Evolutionary conservation across 345 rosid species (phyloP).

Genomic region (Cardamine occulta): DNA sequence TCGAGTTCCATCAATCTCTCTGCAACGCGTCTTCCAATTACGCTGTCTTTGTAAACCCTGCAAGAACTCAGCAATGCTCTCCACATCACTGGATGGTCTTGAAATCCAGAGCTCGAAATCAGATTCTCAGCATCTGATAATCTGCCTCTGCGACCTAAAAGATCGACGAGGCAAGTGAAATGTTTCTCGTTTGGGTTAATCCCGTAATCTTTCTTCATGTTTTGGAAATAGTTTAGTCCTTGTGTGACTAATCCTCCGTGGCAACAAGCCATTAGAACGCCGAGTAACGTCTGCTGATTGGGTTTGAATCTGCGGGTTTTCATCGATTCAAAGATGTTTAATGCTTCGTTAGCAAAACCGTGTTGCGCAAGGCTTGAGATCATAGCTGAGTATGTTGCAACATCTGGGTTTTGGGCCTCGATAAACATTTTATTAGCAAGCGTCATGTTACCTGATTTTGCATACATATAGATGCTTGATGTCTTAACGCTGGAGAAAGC

Average conservation of each 20-base stretch:
- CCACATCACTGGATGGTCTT: constrained; percentile 58
- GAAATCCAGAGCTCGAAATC: constrained; percentile 48
- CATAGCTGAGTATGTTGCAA: constrained; percentile 61
- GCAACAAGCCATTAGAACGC: constrained; percentile 58
- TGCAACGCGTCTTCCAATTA: constrained; percentile 48
- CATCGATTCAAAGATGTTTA: constrained; percentile 51
- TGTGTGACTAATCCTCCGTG: constrained; percentile 56
- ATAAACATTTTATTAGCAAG: constrained; percentile 40
- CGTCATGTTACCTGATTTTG: constrained; percentile 54
- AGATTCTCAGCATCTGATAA: constrained; percentile 52
- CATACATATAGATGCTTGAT: constrained; percentile 55
- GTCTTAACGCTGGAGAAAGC: constrained; percentile 53
- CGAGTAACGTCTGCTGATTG: constrained; percentile 51
- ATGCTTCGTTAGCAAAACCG: constrained; percentile 51
- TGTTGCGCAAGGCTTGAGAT: constrained; percentile 57
- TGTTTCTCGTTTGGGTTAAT: constrained; percentile 48
- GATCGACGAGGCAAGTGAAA: constrained; percentile 55
- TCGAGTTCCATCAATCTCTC: constrained; percentile 53
- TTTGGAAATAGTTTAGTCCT: constrained; percentile 51
- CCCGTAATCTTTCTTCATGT: constrained; percentile 46
- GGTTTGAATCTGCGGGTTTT: constrained; percentile 41
- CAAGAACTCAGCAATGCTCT: constrained; percentile 59
- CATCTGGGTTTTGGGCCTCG: constrained; percentile 50
- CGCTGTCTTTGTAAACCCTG: constrained; percentile 46
- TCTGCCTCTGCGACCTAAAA: constrained; percentile 53